phyloP scores from a whole-genome alignment of 257 asterid genomes.

The Jaltomata sinuosa region DNA sequence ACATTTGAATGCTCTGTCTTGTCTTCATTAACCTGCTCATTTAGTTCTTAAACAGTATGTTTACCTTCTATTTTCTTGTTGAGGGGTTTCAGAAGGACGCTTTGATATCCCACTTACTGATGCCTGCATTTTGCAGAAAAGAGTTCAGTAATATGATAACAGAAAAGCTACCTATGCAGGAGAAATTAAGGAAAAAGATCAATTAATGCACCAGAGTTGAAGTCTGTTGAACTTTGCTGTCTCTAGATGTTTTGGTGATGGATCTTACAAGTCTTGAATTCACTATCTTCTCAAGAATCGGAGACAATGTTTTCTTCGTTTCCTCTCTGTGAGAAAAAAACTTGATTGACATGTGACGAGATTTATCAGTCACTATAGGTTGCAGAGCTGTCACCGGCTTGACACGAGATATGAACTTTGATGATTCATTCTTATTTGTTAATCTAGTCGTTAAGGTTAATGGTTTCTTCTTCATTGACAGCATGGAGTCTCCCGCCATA shows the following conservation, averaged over 20 bases:
- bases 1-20: background rate
- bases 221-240: conserved; percentile 26
- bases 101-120: conserved; percentile 23
- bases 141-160: background rate
- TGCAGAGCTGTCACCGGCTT: conserved; percentile 19
- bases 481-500: conserved; percentile 9
- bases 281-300: conserved; percentile 26
- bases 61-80: conserved; percentile 38
- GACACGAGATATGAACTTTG: conserved; percentile 22
- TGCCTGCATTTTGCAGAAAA: conserved; percentile 29
- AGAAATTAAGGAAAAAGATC: background rate
- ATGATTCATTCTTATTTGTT: conserved; percentile 1
- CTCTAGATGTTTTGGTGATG: conserved; percentile 37
- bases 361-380: conserved; percentile 21
- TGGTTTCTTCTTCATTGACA: conserved; percentile 3
- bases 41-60: background rate
- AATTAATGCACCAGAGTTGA: conserved; percentile 35
- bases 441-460: conserved; percentile 16
- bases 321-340: conserved; percentile 21
- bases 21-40: background rate
- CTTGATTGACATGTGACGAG: conserved; percentile 56
- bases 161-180: background rate
- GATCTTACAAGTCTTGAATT: conserved; percentile 27
- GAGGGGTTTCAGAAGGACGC: conserved; percentile 22
- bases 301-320: conserved; percentile 27